Base-by-base conservation (phyloP, 2,329 filamentous ascomycete species). In the Didymella exigua region DNA sequence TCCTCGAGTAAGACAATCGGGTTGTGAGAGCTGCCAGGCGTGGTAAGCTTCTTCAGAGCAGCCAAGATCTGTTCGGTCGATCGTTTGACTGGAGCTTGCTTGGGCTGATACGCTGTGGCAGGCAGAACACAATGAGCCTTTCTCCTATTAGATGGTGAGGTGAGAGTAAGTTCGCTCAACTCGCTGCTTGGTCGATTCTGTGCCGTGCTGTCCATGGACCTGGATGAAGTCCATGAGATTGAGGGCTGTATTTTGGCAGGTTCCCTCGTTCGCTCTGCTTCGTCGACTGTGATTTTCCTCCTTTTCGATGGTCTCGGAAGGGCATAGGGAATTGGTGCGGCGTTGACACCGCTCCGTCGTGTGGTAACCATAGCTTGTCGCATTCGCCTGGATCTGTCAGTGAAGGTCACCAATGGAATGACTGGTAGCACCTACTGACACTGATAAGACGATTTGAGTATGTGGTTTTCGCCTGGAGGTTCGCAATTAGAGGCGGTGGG, bases 1-100 rank as follows among this genome's bases (percentile, higher is more conserved):
- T 55, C 47, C 18, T 62, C 61, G n/a, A 58, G 49, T 21, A 70
- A 44, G 26, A 64, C 49, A n/a, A 71, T 71, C 13, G 68, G 68
- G 21, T 69, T 59, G 6, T 63, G 46, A 4, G 48, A 46, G 36
- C 59, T 67, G 38, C 66, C 66, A 13, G 47, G 45, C 6, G 45
- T 38, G 3, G 16, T 18, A 19, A 36, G 47, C 4, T 24, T 41
- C 14, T 34, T 50, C 5, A 56, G 10, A 6, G 46, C 21, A 18
- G 34, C 18, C 19, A 26, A 18, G n/a, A 47, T 23, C 19, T 36
- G 18, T 5, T 37, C 14, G 18, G 24, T 48, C 13, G 27, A 36
- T 8, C 19, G 10, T 18, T 19, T 48, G 10, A 10, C n/a, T 19
- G 19, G 6, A 19, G 30, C 14, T 5, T 24, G 33, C 8, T n/a